A percentile compares a stretch with the other conserved stretches of the same genome.
phyloP scores from a whole-genome alignment of 768 basidiomycete species.

The Cyclocybe aegerita region DNA sequence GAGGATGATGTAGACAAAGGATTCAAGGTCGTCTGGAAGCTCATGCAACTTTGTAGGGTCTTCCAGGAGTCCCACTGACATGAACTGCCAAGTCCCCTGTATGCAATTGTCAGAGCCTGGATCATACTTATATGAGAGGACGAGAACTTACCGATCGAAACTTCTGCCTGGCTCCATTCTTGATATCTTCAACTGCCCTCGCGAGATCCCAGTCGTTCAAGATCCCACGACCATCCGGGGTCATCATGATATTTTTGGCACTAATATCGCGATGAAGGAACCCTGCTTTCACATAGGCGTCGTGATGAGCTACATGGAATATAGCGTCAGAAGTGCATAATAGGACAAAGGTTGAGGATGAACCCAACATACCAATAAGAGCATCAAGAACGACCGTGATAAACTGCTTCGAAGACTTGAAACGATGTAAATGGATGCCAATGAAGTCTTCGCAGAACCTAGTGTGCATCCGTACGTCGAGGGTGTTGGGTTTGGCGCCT shows the following conservation, averaged over 20 bases:
- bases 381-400: constrained; percentile 19
- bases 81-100: constrained; percentile 33
- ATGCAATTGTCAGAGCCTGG: neutral
- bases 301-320: constrained; percentile 20
- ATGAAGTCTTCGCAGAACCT: constrained; percentile 20
- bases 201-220: constrained; percentile 26
- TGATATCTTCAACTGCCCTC: neutral
- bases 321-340: neutral
- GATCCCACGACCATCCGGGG: constrained; percentile 12
- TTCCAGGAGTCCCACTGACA: constrained; percentile 21
- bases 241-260: constrained; percentile 19
- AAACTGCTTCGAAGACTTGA: constrained; percentile 16
- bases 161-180: neutral
- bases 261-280: constrained; percentile 29
- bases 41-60: constrained; percentile 15
- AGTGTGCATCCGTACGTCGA: constrained; percentile 16
- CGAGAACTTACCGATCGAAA: constrained; percentile 16
- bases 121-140: neutral
- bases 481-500: neutral
- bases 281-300: constrained; percentile 12
- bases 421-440: constrained; percentile 9
- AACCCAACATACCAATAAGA: constrained; percentile 16
- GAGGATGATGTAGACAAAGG: constrained; percentile 19
- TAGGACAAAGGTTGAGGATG: neutral
- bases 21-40: constrained; percentile 29